Evolutionary conservation across 805 yeast species (phyloP).

Genomic region (Clavispora carvajalis): DNA sequence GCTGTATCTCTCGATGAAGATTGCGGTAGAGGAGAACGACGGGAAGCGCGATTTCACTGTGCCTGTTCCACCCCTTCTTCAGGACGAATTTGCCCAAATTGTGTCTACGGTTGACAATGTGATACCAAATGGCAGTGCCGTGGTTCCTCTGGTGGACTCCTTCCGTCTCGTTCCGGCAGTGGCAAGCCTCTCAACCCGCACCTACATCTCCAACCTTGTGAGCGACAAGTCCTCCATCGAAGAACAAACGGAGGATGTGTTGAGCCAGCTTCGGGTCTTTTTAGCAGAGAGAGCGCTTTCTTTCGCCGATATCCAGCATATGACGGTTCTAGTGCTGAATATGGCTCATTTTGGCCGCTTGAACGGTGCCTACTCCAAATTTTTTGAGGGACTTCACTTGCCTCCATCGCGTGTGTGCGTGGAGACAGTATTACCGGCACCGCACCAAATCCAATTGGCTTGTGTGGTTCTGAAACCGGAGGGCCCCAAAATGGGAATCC

Average conservation of each 20-base stretch:
- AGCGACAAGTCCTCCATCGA: conserved; percentile 14
- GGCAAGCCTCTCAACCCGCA: conserved; percentile 12
- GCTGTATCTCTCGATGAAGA: conserved; percentile 53
- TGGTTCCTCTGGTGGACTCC: background rate
- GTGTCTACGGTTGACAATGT: background rate
- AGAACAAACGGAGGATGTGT: conserved; percentile 46
- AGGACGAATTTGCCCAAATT: conserved; percentile 3
- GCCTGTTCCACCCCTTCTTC: conserved; percentile 25
- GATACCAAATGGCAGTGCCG: background rate
- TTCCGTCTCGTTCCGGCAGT: background rate
- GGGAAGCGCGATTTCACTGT: conserved; percentile 40
- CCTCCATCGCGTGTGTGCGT: conserved; percentile 93
- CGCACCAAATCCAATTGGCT: conserved; percentile 50
- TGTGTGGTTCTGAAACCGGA: conserved; percentile 39
- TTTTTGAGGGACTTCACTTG: conserved; percentile 49
- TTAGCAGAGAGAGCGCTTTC: conserved; percentile 26
- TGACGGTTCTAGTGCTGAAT: conserved; percentile 55
- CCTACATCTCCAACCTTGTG: conserved; percentile 27
- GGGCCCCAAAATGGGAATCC: conserved; percentile 58
- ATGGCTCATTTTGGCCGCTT: conserved; percentile 62
- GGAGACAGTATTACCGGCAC: conserved; percentile 46
- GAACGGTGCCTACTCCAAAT: conserved; percentile 54
- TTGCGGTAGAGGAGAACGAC: conserved; percentile 41
- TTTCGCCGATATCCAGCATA: conserved; percentile 49
- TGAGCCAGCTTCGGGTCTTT: conserved; percentile 35